Conservation (phyloP, 2,329 filamentous ascomycete genomes). For the Ceratocystiopsis brevicomis region DNA sequence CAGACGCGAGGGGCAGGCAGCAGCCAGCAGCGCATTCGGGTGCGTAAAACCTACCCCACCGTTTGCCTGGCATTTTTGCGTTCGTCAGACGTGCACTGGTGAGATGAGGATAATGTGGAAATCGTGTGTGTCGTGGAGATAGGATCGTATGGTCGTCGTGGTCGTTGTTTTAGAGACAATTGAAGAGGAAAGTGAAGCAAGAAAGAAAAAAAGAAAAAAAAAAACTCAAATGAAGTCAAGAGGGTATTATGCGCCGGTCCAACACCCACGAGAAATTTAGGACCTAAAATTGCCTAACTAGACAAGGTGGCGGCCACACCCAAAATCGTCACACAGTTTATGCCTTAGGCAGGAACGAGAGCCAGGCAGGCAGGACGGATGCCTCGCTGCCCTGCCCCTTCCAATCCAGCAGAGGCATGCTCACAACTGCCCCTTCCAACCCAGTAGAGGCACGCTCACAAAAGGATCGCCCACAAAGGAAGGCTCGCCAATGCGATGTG, state of each 20-base stretch:
- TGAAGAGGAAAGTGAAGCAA: background rate
- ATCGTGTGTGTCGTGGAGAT: background rate
- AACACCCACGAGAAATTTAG: background rate
- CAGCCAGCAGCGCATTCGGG: background rate
- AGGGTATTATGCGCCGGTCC: background rate
- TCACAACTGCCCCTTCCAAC: no score
- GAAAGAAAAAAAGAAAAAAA: background rate
- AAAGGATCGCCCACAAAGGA: no score
- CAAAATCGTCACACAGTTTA: no score
- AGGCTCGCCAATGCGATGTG: no score
- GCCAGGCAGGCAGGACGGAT: no score
- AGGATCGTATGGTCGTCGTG: background rate
- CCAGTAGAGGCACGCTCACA: no score
- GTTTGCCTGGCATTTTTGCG: conserved; percentile 18
- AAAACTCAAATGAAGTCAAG: background rate
- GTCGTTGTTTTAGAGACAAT: background rate
- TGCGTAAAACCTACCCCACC: conserved; percentile 20
- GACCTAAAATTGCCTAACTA: background rate
- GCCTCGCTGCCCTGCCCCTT: no score
- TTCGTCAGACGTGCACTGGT: background rate
- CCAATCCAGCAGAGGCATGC: no score
- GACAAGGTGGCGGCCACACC: no score
- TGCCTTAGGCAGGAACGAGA: no score
- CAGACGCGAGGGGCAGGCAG: no score
- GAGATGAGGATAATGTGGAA: background rate